phyloP scores from a whole-genome alignment of 306 rosid genomes.

The Vigna reflexopilosa region DNA sequence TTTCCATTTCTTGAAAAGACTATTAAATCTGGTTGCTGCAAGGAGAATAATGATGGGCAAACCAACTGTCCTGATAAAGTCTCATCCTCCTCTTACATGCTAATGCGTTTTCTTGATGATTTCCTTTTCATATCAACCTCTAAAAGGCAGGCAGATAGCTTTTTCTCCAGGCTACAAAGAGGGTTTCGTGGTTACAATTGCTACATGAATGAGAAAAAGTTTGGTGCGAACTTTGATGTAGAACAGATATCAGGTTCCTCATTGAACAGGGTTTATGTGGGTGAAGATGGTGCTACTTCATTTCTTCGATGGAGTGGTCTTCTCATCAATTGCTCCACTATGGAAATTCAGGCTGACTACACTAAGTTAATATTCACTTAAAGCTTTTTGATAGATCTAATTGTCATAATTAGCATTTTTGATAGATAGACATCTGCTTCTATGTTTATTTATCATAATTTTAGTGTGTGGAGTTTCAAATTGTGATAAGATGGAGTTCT shows the following conservation, averaged over 20 bases:
- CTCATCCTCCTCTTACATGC: slow-evolving; percentile 49
- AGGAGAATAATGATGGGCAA: slow-evolving; percentile 42
- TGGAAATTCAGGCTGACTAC: slow-evolving; percentile 92
- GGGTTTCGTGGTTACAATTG: slow-evolving; percentile 88
- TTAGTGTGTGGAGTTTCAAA: slow-evolving; percentile 8
- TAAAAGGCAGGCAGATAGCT: slow-evolving; percentile 68
- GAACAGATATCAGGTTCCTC: slow-evolving; percentile 45
- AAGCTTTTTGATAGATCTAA: slow-evolving; percentile 38
- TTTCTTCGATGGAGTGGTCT: slow-evolving; percentile 89
- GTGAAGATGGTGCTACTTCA: slow-evolving; percentile 62
- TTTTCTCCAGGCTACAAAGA: slow-evolving; percentile 72
- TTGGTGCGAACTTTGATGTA: slow-evolving; percentile 70
- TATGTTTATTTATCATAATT: background rate
- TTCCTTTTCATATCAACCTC: slow-evolving; percentile 85
- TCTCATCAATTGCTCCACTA: slow-evolving; percentile 77
- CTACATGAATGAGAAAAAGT: slow-evolving; percentile 83
- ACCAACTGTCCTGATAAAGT: slow-evolving; percentile 35
- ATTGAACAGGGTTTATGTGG: slow-evolving; percentile 56
- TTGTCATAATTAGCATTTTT: slow-evolving; percentile 32
- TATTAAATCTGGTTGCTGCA: slow-evolving; percentile 47
- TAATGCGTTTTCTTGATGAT: slow-evolving; percentile 79
- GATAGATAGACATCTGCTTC: background rate
- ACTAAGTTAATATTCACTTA: slow-evolving; percentile 58
- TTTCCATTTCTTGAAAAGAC: slow-evolving; percentile 71
- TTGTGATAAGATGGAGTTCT: background rate